Evolutionary conservation across 495 filamentous ascomycete genomes (phyloP).

Genomic region (Aspergillus egyptiacus): DNA sequence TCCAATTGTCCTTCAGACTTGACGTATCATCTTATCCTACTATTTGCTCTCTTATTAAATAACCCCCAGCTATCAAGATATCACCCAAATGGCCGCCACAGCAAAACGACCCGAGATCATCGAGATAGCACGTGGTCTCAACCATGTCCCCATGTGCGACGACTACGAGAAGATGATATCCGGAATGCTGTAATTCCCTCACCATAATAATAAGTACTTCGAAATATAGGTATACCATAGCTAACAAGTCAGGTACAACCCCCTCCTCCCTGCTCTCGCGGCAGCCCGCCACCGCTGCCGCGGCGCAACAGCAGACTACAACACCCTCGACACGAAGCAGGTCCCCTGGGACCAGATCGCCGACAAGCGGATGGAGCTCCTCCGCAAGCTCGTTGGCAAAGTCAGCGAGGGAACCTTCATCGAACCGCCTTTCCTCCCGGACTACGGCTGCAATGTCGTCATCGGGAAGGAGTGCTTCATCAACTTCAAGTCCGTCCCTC

Average conservation of each 20-base stretch:
- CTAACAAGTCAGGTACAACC: constrained; percentile 34
- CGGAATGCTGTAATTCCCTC: constrained; percentile 41
- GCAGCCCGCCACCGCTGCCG: constrained; percentile 43
- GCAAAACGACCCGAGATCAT: constrained; percentile 43
- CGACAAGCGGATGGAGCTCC: constrained; percentile 29
- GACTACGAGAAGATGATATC: constrained; percentile 50
- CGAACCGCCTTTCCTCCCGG: constrained; percentile 47
- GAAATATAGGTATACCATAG: no score
- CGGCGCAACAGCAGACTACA: constrained; percentile 40
- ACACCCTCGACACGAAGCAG: constrained; percentile 39
- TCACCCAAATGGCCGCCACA: constrained; percentile 22
- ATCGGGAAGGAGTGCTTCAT: constrained; percentile 47
- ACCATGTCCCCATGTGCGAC: constrained; percentile 31
- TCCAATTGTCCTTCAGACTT: no score
- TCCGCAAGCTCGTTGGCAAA: constrained; percentile 37
- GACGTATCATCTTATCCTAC: no score
- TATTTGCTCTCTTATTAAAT: no score
- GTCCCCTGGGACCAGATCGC: constrained; percentile 33
- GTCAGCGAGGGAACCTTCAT: constrained; percentile 42
- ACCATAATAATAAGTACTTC: no score
- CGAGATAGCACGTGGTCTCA: constrained; percentile 34
- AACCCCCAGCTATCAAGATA: no score
- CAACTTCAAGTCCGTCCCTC: constrained; percentile 45
- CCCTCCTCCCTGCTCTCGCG: constrained; percentile 32
- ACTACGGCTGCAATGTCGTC: constrained; percentile 51